Evolutionary conservation across 495 filamentous ascomycete species (phyloP).

Genomic region (Neurospora terricola): DNA sequence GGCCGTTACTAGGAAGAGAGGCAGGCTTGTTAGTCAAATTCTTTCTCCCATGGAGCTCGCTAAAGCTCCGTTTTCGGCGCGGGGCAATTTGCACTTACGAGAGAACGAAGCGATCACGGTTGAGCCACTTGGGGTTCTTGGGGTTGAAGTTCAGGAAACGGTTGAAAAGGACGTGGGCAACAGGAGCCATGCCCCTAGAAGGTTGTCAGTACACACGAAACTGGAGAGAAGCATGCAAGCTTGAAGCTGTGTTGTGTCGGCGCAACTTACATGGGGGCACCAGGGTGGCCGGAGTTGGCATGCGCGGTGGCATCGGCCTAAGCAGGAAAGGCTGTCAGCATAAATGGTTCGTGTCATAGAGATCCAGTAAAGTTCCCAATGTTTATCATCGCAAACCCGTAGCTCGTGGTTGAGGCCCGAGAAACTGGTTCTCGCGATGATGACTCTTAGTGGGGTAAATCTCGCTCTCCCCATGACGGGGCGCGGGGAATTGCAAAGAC

Average conservation of each 20-base stretch:
- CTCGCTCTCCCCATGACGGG: conserved; percentile 4
- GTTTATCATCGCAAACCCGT: background rate
- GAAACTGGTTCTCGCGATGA: conserved; percentile 2
- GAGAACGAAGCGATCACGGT: conserved; percentile 96
- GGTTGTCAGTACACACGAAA: conserved; percentile 12
- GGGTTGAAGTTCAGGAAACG: conserved; percentile 99
- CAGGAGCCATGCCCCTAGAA: conserved; percentile 81
- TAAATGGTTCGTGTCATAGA: background rate
- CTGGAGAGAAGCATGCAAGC: conserved; percentile 1
- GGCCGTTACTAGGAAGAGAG: conserved; percentile 64
- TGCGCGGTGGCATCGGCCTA: conserved; percentile 95
- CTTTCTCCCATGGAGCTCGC: background rate
- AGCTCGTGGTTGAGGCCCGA: background rate
- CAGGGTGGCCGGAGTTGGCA: conserved; percentile 96
- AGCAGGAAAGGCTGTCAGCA: conserved; percentile 18
- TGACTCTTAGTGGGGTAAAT: background rate
- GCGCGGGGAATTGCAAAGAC: conserved; percentile 7
- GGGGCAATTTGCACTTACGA: conserved; percentile 62
- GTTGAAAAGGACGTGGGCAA: conserved; percentile 96
- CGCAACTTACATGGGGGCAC: conserved; percentile 72
- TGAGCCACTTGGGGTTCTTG: conserved; percentile 93
- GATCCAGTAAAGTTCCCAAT: background rate
- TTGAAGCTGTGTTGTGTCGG: background rate
- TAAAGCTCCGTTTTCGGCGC: background rate
- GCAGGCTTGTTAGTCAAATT: background rate